Percentiles rank a stretch among this genome's conserved stretches.
Conservation (phyloP, 495 filamentous ascomycete genomes). For the Umbilicaria muhlenbergii region DNA sequence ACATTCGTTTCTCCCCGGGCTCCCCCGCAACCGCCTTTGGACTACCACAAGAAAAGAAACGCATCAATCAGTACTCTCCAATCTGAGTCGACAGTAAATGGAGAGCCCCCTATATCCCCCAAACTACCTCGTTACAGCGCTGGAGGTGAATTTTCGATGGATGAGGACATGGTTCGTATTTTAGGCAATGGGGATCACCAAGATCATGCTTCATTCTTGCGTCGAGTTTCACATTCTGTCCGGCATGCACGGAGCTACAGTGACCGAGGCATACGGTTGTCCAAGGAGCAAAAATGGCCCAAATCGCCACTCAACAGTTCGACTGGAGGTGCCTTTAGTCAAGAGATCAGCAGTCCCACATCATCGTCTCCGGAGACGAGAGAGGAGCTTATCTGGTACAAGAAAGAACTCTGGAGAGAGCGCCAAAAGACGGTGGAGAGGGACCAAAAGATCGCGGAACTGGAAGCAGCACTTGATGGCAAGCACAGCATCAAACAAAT, state of each 20-base stretch:
- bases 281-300: slow-evolving; percentile 44
- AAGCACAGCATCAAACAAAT: slow-evolving; percentile 71
- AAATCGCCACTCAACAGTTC: slow-evolving; percentile 60
- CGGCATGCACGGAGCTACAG: slow-evolving; percentile 89
- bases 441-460: slow-evolving; percentile 63
- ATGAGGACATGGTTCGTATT: slow-evolving; percentile 79
- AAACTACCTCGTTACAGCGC: slow-evolving; percentile 57
- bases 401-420: slow-evolving; percentile 64
- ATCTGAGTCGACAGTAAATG: slow-evolving; percentile 20
- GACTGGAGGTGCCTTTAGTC: slow-evolving; percentile 20
- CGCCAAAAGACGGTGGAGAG: slow-evolving; percentile 65
- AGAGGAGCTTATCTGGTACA: slow-evolving; percentile 61
- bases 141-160: slow-evolving; percentile 69
- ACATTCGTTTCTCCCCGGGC: slow-evolving; percentile 48
- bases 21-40: slow-evolving; percentile 39
- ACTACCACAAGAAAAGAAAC: slow-evolving; percentile 28
- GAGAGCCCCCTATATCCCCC: slow-evolving; percentile 34
- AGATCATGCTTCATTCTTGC: slow-evolving; percentile 50
- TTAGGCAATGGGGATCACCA: slow-evolving; percentile 50
- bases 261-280: slow-evolving; percentile 38
- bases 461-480: slow-evolving; percentile 54
- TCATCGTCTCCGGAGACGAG: slow-evolving; percentile 41
- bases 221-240: slow-evolving; percentile 80
- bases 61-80: slow-evolving; percentile 38
- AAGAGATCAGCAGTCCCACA: slow-evolving; percentile 63